These are phyloP conservation scores for Colletotrichum phormii DNA, from an alignment of 2,329 filamentous ascomycete genomes.

Conservation along the genomic window DNA sequence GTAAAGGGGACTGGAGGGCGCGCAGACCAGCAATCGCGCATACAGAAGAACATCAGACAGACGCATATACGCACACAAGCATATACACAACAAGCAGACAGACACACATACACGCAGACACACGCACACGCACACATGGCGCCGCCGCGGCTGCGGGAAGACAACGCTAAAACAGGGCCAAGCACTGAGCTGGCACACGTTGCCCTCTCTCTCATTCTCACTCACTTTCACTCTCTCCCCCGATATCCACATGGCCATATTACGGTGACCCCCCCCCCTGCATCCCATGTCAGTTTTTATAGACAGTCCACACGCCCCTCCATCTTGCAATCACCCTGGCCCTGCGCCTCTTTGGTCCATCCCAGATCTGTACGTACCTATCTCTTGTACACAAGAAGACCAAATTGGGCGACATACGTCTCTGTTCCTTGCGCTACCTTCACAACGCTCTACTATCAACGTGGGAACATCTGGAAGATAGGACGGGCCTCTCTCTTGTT, in stretches of 20 bases:
- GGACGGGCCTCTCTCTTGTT: constrained; percentile 2
- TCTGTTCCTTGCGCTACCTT: constrained; percentile 20
- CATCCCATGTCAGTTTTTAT: constrained; percentile 1
- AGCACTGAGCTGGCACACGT: constrained; percentile 26
- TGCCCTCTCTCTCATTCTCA: constrained; percentile 23
- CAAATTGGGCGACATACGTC: constrained; percentile 21
- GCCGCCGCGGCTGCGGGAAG: constrained; percentile 30
- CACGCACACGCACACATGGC: constrained; percentile 38
- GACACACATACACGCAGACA: constrained; percentile 37
- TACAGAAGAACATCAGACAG: constrained; percentile 32
- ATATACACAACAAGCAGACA: constrained; percentile 40
- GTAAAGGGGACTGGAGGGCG: neutral
- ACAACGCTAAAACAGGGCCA: constrained; percentile 18
- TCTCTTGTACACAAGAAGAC: constrained; percentile 17
- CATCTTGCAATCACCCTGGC: neutral
- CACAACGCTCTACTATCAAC: constrained; percentile 1
- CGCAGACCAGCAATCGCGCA: constrained; percentile 2
- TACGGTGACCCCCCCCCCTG: constrained; percentile 2
- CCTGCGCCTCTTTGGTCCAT: neutral
- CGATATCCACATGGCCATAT: constrained; percentile 33
- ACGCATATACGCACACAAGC: constrained; percentile 31
- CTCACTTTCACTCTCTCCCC: constrained; percentile 32
- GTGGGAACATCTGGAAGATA: constrained; percentile 11
- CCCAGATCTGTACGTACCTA: constrained; percentile 6
- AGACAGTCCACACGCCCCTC: constrained; percentile 12